Percentiles rank a stretch among this genome's conserved stretches.
Evolutionary conservation across 768 basidiomycete species (phyloP).

Genomic region (Pleurotus djamor): DNA sequence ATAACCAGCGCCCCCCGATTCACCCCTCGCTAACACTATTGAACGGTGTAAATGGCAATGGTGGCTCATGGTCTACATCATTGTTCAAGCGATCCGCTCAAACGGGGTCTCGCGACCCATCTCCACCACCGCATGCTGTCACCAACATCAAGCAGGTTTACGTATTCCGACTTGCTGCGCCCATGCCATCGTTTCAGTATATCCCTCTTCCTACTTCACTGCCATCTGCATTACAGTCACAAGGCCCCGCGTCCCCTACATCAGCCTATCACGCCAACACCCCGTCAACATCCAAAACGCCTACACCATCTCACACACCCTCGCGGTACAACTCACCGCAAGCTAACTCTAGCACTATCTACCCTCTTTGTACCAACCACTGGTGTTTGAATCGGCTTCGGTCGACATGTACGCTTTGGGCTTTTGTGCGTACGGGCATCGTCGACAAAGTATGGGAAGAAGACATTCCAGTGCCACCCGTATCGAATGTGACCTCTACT

Average conservation of each 20-base stretch:
- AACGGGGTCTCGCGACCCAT: slow-evolving; percentile 21
- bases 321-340: slow-evolving; percentile 13
- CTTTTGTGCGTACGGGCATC: slow-evolving; percentile 78
- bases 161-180: slow-evolving; percentile 63
- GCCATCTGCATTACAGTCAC: slow-evolving; percentile 22
- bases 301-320: slow-evolving; percentile 12
- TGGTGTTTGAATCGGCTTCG: slow-evolving; percentile 86
- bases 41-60: slow-evolving; percentile 14
- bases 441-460: slow-evolving; percentile 92
- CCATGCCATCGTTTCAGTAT: slow-evolving; percentile 25
- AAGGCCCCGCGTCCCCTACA: slow-evolving; percentile 12
- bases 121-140: slow-evolving; percentile 26
- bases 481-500: slow-evolving; percentile 27
- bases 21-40: slow-evolving; percentile 30
- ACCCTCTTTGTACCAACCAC: slow-evolving; percentile 81
- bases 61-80: slow-evolving; percentile 49
- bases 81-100: slow-evolving; percentile 56
- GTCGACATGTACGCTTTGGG: slow-evolving; percentile 88
- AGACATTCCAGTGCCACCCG: slow-evolving; percentile 39
- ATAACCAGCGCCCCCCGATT: slow-evolving; percentile 24
- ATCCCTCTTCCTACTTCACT: slow-evolving; percentile 20
- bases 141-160: slow-evolving; percentile 49
- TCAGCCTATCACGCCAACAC: slow-evolving; percentile 20
- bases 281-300: slow-evolving; percentile 15
- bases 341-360: slow-evolving; percentile 38